Evolutionary conservation across 2,329 filamentous ascomycete species (phyloP).

Genomic region (Diaporthe ampelina): DNA sequence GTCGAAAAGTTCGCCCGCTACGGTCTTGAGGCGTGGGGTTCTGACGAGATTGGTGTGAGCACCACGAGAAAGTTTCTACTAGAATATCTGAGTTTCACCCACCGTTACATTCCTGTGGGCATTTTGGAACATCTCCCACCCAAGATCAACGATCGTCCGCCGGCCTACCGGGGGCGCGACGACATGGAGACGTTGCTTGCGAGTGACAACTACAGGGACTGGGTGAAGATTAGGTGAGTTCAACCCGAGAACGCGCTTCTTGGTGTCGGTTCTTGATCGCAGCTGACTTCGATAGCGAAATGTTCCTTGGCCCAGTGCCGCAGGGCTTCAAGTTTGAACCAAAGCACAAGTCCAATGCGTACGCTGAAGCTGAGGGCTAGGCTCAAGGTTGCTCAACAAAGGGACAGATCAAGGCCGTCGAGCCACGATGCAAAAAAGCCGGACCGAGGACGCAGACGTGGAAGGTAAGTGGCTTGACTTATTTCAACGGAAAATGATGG

Average conservation of each 20-base stretch:
- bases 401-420: background rate
- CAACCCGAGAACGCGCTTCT: slow-evolving; percentile 35
- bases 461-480: background rate
- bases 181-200: slow-evolving; percentile 95
- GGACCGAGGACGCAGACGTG: background rate
- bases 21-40: slow-evolving; percentile 94
- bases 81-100: slow-evolving; percentile 95
- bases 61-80: slow-evolving; percentile 92
- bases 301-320: slow-evolving; percentile 95
- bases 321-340: slow-evolving; percentile 94
- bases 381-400: background rate
- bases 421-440: background rate
- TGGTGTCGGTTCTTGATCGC: slow-evolving; percentile 37
- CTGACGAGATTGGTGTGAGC: slow-evolving; percentile 93
- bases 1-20: slow-evolving; percentile 92
- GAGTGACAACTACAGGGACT: slow-evolving; percentile 94
- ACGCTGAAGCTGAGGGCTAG: slow-evolving; percentile 83
- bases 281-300: slow-evolving; percentile 74
- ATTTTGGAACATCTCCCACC: slow-evolving; percentile 91
- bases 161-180: slow-evolving; percentile 84
- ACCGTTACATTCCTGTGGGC: slow-evolving; percentile 92
- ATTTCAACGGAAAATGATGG: background rate
- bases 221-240: slow-evolving; percentile 96
- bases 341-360: slow-evolving; percentile 96
- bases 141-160: slow-evolving; percentile 88